Conservation (phyloP, 1,284 basidiomycete genomes). For the Microbotryum lychnidis-dioicae region DNA sequence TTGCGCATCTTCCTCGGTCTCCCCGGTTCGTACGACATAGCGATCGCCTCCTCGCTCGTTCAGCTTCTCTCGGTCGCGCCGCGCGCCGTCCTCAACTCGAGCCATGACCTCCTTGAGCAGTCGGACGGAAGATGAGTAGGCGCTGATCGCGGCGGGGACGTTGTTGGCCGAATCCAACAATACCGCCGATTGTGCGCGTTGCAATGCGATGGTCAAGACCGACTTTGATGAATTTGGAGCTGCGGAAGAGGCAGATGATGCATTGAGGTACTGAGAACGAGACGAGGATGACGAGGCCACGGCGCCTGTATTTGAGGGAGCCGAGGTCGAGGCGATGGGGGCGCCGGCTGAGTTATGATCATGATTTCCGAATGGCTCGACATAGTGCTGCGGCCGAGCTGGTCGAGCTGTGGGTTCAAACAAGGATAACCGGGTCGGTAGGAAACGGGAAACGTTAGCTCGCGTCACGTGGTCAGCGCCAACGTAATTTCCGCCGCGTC, state of each 20-base stretch:
- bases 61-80: conserved; percentile 11
- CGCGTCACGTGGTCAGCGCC: no score
- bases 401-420: no score
- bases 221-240: conserved; percentile 36
- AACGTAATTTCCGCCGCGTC: no score
- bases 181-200: conserved; percentile 43
- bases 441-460: not conserved
- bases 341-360: not conserved
- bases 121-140: conserved; percentile 40
- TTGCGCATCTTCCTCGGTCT: conserved; percentile 14
- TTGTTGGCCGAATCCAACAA: conserved; percentile 41
- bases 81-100: conserved; percentile 36
- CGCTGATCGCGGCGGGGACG: conserved; percentile 40
- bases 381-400: not conserved
- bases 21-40: conserved; percentile 9
- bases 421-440: not conserved
- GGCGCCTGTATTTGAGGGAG: not conserved
- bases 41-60: conserved; percentile 9
- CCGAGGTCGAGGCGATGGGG: not conserved
- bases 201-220: conserved; percentile 42
- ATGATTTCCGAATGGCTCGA: not conserved
- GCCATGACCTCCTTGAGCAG: conserved; percentile 43
- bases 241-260: not conserved
- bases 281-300: not conserved
- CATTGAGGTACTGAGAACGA: no score